Conservation (phyloP, 805 yeast species). For the Teunomyces funiuensis region DNA sequence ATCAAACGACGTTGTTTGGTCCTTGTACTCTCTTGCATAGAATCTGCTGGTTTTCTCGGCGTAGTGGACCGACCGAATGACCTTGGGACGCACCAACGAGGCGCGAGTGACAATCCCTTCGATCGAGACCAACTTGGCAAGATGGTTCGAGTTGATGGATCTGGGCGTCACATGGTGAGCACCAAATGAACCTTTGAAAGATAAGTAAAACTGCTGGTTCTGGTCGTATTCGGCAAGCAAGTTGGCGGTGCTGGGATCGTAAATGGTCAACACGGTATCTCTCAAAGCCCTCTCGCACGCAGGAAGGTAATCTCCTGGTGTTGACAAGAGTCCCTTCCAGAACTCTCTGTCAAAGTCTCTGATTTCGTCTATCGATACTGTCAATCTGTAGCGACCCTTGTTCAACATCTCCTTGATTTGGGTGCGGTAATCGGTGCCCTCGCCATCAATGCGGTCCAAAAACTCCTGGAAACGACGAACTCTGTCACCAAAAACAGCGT, state of each 20-base stretch:
- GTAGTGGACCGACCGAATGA: slow-evolving; percentile 88
- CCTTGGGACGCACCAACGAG: slow-evolving; percentile 89
- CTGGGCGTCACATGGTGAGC: slow-evolving; percentile 85
- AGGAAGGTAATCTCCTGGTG: slow-evolving; percentile 84
- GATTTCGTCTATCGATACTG: slow-evolving; percentile 80
- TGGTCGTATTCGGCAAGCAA: slow-evolving; percentile 50
- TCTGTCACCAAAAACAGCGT: slow-evolving; percentile 70
- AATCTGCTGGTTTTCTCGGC: slow-evolving; percentile 81
- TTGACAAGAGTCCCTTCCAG: slow-evolving; percentile 72
- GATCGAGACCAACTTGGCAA: slow-evolving; percentile 80
- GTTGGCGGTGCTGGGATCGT: slow-evolving; percentile 59
- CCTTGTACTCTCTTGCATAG: slow-evolving; percentile 89
- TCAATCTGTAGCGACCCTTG: slow-evolving; percentile 63
- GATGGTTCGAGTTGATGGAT: slow-evolving; percentile 70
- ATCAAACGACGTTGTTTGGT: slow-evolving; percentile 87
- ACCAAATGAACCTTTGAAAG: slow-evolving; percentile 91
- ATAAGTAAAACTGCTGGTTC: slow-evolving; percentile 66
- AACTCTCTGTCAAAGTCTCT: slow-evolving; percentile 77
- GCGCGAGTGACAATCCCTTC: slow-evolving; percentile 97
- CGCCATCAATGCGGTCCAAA: slow-evolving; percentile 53
- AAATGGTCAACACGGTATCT: slow-evolving; percentile 72
- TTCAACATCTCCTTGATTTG: slow-evolving; percentile 71
- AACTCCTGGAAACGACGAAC: slow-evolving; percentile 88
- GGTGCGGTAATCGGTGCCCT: slow-evolving; percentile 63
- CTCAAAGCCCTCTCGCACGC: slow-evolving; percentile 85